Percentiles rank a stretch among this genome's conserved stretches.
phyloP scores from a whole-genome alignment of 108 stramenopile genomes.

The Skeletonema menzelii region DNA sequence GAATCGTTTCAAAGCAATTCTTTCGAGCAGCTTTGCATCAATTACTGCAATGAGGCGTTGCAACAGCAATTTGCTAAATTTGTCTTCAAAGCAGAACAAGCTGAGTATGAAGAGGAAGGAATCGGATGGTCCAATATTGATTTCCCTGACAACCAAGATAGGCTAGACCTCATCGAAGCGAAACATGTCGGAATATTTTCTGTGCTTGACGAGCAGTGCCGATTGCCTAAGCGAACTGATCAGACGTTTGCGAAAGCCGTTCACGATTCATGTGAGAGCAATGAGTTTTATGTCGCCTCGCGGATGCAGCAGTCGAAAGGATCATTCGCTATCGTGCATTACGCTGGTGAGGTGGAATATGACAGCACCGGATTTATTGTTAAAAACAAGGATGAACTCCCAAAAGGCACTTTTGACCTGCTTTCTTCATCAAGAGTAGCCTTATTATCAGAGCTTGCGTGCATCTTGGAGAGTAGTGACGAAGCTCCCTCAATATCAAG shows the following conservation, averaged over 20 bases:
- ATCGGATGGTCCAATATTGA: constrained; percentile 90
- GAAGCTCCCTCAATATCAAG: neutral
- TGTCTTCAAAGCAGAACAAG: constrained; percentile 90
- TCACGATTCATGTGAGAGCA: constrained; percentile 65
- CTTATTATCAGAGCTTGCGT: constrained; percentile 73
- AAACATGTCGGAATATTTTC: constrained; percentile 72
- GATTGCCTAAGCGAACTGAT: constrained; percentile 62
- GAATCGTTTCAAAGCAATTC: constrained; percentile 93
- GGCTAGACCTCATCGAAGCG: constrained; percentile 87
- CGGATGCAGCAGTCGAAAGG: constrained; percentile 63
- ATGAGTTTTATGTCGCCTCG: constrained; percentile 57
- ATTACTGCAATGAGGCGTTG: constrained; percentile 94
- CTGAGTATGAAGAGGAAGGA: constrained; percentile 81
- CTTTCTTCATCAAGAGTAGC: constrained; percentile 71
- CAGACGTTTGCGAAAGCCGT: constrained; percentile 59
- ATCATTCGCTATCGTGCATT: constrained; percentile 85
- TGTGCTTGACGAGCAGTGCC: constrained; percentile 83
- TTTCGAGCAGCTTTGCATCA: constrained; percentile 98
- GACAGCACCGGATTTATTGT: constrained; percentile 73
- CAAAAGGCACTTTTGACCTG: constrained; percentile 87
- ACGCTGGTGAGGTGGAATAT: constrained; percentile 89
- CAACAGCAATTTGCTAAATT: constrained; percentile 93
- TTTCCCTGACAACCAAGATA: constrained; percentile 93
- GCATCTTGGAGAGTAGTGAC: constrained; percentile 46
- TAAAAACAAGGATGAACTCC: constrained; percentile 93